Conservation (phyloP, 2,329 filamentous ascomycete species). For the Rhytidhysteron rufulum region DNA sequence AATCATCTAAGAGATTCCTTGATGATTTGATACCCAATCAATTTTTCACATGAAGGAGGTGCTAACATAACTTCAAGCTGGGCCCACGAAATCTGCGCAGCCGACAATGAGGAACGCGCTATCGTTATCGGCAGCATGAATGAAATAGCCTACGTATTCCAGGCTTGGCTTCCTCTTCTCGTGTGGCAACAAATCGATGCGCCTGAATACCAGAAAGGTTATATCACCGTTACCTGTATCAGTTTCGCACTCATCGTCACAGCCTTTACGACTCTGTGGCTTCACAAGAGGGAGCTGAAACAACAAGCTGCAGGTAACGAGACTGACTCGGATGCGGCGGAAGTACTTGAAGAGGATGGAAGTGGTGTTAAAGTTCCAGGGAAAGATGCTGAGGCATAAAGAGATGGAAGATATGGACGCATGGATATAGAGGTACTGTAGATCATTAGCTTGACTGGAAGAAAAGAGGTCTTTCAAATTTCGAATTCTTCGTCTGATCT, state of each 20-base stretch:
- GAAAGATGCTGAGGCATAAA: too few relatives aligned
- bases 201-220: slow-evolving; percentile 59
- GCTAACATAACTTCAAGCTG: slow-evolving; percentile 30
- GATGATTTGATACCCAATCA: too few relatives aligned
- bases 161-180: slow-evolving; percentile 65
- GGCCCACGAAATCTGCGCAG: slow-evolving; percentile 53
- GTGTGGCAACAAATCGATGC: slow-evolving; percentile 64
- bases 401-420: too few relatives aligned
- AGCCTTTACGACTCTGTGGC: slow-evolving; percentile 45
- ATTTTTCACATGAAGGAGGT: background rate
- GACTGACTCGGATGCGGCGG: too few relatives aligned
- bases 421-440: too few relatives aligned
- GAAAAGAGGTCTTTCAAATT: too few relatives aligned
- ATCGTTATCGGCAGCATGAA: slow-evolving; percentile 66
- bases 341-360: too few relatives aligned
- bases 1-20: background rate
- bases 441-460: too few relatives aligned
- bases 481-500: too few relatives aligned
- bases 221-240: slow-evolving; percentile 42
- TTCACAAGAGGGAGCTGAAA: slow-evolving; percentile 18
- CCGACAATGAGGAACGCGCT: slow-evolving; percentile 62
- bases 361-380: too few relatives aligned
- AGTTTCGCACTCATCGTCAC: slow-evolving; percentile 44
- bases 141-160: slow-evolving; percentile 64
- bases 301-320: too few relatives aligned